phyloP scores from a whole-genome alignment of 768 basidiomycete genomes.

The Tricholomella constricta region DNA sequence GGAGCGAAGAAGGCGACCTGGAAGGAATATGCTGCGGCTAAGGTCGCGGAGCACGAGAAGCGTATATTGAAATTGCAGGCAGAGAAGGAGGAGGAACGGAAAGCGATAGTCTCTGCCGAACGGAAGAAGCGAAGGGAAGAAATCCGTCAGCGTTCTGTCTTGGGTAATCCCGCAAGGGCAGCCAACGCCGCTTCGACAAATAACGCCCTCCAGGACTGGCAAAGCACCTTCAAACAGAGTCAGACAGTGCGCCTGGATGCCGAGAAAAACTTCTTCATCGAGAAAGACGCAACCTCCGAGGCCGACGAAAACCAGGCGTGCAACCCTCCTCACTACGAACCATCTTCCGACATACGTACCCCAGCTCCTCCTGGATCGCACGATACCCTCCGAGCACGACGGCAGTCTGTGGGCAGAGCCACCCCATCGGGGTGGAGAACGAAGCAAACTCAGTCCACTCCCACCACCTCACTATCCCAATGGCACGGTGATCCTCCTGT shows the following conservation, averaged over 20 bases:
- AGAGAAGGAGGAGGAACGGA: conserved; percentile 51
- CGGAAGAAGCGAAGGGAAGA: conserved; percentile 37
- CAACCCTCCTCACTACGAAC: background rate
- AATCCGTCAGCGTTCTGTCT: conserved; percentile 22
- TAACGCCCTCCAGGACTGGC: conserved; percentile 12
- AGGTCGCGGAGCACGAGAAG: conserved; percentile 40
- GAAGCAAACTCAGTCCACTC: conserved; percentile 13
- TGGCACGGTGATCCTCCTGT: conserved; percentile 2
- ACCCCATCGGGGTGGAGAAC: conserved; percentile 23
- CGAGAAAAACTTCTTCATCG: conserved; percentile 14
- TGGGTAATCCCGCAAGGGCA: conserved; percentile 11
- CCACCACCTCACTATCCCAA: conserved; percentile 7
- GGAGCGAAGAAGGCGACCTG: conserved; percentile 33
- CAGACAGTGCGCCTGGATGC: conserved; percentile 14
- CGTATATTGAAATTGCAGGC: conserved; percentile 41
- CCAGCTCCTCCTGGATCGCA: background rate
- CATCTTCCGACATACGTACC: conserved; percentile 1
- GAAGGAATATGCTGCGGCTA: conserved; percentile 31
- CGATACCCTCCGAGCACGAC: conserved; percentile 14
- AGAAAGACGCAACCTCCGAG: conserved; percentile 2
- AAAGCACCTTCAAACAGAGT: conserved; percentile 10
- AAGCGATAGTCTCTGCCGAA: conserved; percentile 41
- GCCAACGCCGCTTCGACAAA: conserved; percentile 7
- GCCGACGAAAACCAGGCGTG: conserved; percentile 6
- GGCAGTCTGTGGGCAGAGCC: conserved; percentile 9